Evolutionary conservation across 768 basidiomycete genomes (phyloP).

Genomic region (Erythrobasidium yunnanense): DNA sequence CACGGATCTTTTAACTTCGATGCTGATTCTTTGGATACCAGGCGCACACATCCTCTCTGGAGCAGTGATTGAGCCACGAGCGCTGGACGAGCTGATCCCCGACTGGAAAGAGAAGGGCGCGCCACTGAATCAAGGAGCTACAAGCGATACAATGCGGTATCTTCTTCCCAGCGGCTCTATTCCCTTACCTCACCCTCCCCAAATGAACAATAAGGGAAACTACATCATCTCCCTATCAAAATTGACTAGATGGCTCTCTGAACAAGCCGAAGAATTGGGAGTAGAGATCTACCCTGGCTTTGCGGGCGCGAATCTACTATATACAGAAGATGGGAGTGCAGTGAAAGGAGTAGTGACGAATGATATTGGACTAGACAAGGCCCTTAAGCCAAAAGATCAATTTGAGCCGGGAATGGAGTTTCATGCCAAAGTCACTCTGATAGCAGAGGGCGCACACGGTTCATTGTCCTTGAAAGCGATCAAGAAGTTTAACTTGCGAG

Average conservation of each 20-base stretch:
- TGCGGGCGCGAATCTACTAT: slow-evolving; percentile 73
- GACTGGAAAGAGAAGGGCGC: slow-evolving; percentile 65
- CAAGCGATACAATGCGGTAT: slow-evolving; percentile 70
- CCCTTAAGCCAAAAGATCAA: slow-evolving; percentile 62
- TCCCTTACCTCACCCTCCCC: slow-evolving; percentile 88
- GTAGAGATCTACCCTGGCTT: slow-evolving; percentile 97
- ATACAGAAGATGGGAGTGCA: slow-evolving; percentile 52
- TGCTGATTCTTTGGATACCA: slow-evolving; percentile 39
- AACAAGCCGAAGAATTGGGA: slow-evolving; percentile 71
- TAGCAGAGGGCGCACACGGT: slow-evolving; percentile 93
- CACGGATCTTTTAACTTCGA: not conserved
- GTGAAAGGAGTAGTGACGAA: slow-evolving; percentile 79
- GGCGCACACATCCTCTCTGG: slow-evolving; percentile 92
- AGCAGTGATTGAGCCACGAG: slow-evolving; percentile 84
- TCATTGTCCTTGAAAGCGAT: slow-evolving; percentile 72
- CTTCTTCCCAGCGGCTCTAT: slow-evolving; percentile 59
- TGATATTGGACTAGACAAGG: slow-evolving; percentile 79
- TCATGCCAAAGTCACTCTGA: slow-evolving; percentile 74
- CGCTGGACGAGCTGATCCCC: slow-evolving; percentile 80
- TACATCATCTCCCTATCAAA: slow-evolving; percentile 81
- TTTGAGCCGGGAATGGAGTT: slow-evolving; percentile 98
- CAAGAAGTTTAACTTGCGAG: slow-evolving; percentile 59
- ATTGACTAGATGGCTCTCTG: slow-evolving; percentile 78
- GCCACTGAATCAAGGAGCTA: slow-evolving; percentile 70
- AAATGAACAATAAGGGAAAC: slow-evolving; percentile 91